Evolutionary conservation across 1,284 basidiomycete species (phyloP), one percentile per base, ranked within the genome.

Genomic region (Ustilago bromivora): DNA sequence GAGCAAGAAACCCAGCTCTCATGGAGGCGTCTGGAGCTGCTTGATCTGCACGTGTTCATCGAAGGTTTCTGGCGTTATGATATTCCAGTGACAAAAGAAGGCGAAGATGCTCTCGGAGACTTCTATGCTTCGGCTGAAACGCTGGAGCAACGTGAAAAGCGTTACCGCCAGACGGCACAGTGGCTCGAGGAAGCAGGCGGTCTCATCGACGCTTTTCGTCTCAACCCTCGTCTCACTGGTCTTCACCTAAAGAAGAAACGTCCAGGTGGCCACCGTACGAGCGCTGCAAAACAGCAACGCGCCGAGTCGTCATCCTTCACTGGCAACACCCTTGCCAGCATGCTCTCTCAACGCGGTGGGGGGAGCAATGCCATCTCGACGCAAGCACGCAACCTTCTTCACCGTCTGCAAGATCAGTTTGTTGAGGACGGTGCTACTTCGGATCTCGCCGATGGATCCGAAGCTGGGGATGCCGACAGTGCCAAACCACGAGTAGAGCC

Each of bases 121-220:
- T 52, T 66, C n/a, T 72, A 70, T 55, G 11, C 17, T 19, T 47
- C 70, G 4, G 28, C 13, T 11, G 72, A 78, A 28, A 58, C 51
- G 5, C 43, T 17, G 12, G 61, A 58, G 2, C 61, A 76, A 11
- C 66, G 68, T 11, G 70, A 67, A 15, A 71, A 71, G 51, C 61
- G 70, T 17, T 62, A 75, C 23, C 78, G 88, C 10, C 80, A 88
- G 9, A 80, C 88, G 52, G 85, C 87, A 40, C 86, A 88, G 53
- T 98, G 95, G 92, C 88, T 97, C 71, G 86, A 92, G 34, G 91
- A 94, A 79, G 94, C 95, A 0, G 92, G 93, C 78, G 92, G 91
- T 68, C 88, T 98, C 57, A 89, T 97, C 15, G 94, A 97, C 76
- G 92, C 91, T 81, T 98, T 95, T 87, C 89, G 95, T 55, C 91